These are phyloP conservation scores for Scedosporium apiospermum DNA, from an alignment of 2,329 filamentous ascomycete species.

Conservation along the genomic window DNA sequence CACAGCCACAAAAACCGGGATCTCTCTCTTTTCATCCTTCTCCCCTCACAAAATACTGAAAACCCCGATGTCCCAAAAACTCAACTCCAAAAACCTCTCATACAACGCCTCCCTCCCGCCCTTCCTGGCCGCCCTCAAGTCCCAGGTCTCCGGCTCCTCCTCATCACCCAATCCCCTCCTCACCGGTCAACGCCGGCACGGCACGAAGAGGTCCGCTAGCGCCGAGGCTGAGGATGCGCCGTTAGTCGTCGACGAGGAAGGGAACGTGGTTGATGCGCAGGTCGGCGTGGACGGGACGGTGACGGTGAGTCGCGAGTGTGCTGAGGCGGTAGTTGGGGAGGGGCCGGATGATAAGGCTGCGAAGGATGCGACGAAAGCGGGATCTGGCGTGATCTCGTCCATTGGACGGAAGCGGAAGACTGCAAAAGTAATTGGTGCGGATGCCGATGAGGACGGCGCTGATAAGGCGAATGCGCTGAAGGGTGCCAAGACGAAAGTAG, in stretches of 20 bases:
- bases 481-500: slow-evolving; percentile 6
- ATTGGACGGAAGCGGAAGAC: slow-evolving; percentile 44
- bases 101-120: slow-evolving; percentile 53
- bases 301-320: neutral
- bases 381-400: slow-evolving; percentile 30
- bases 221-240: slow-evolving; percentile 70
- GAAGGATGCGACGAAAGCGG: slow-evolving; percentile 20
- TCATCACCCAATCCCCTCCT: slow-evolving; percentile 43
- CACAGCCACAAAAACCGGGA: neutral
- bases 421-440: slow-evolving; percentile 36
- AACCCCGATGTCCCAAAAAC: slow-evolving; percentile 42
- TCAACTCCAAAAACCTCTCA: slow-evolving; percentile 61
- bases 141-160: slow-evolving; percentile 37
- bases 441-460: slow-evolving; percentile 17
- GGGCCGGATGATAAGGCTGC: slow-evolving; percentile 14
- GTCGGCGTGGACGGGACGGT: slow-evolving; percentile 33
- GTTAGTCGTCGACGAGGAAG: slow-evolving; percentile 63
- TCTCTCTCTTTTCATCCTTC: slow-evolving; percentile 11
- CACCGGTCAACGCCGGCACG: slow-evolving; percentile 37
- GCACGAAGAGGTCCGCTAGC: slow-evolving; percentile 43
- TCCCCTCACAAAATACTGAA: slow-evolving; percentile 6
- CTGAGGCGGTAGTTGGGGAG: slow-evolving; percentile 12
- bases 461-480: slow-evolving; percentile 10
- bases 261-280: slow-evolving; percentile 48
- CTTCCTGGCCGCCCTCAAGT: slow-evolving; percentile 49